These are phyloP conservation scores for Ilyonectria sp. DNA, from an alignment of 2,329 filamentous ascomycete species.

Conservation along the genomic window DNA sequence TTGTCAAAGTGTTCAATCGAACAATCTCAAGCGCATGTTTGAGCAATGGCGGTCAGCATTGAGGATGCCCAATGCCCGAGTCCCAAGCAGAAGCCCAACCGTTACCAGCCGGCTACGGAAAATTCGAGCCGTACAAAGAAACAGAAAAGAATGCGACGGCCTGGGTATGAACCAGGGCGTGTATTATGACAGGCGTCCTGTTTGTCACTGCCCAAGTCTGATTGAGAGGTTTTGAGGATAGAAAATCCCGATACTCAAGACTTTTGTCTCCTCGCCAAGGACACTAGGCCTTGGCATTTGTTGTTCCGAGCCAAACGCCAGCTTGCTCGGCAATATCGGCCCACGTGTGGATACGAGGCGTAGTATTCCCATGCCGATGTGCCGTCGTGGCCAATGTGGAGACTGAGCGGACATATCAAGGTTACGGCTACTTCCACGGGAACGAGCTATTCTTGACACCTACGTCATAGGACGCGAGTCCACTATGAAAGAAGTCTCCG, in stretches of 20 bases:
- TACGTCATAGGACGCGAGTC: neutral
- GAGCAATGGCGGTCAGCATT: neutral
- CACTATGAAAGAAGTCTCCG: too few relatives aligned
- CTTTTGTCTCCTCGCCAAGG: neutral
- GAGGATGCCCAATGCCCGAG: neutral
- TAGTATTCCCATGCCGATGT: slow-evolving; percentile 15
- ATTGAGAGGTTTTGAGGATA: slow-evolving; percentile 18
- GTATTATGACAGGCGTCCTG: slow-evolving; percentile 1
- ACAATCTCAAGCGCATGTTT: neutral
- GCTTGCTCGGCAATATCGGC: slow-evolving; percentile 17
- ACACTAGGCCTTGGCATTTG: slow-evolving; percentile 11
- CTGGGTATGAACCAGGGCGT: neutral
- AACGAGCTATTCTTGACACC: neutral
- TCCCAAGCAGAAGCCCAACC: neutral
- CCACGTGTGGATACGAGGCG: slow-evolving; percentile 6
- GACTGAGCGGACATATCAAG: neutral
- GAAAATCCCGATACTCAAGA: slow-evolving; percentile 3
- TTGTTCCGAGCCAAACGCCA: neutral
- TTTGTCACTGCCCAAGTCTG: slow-evolving; percentile 18
- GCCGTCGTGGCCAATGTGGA: slow-evolving; percentile 23
- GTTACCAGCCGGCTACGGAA: neutral
- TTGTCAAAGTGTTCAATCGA: neutral
- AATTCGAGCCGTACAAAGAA: neutral
- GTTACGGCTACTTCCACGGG: neutral
- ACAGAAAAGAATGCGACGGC: neutral